Conservation (phyloP, 1,284 basidiomycete species). For the Cryptococcus sp. region DNA sequence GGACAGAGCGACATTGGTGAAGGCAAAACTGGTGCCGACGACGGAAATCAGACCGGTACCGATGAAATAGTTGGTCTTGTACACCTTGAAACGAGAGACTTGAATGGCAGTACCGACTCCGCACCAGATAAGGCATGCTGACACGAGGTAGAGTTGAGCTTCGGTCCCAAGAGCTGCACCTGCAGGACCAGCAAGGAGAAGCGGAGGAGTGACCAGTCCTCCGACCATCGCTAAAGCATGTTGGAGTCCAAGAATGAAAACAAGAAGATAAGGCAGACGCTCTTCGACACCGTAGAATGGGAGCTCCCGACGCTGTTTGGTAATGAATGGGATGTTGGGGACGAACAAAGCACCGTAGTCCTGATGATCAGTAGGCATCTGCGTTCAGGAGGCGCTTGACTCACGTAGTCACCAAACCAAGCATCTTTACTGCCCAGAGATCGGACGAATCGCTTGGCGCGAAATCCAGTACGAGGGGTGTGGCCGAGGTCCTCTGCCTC, state of each 20-base stretch:
- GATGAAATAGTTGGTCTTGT: conserved; percentile 24
- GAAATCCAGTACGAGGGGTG: conserved; percentile 8
- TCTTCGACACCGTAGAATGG: conserved; percentile 33
- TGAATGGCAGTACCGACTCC: conserved; percentile 29
- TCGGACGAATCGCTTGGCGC: conserved; percentile 4
- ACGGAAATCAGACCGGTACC: conserved; percentile 34
- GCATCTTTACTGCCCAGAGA: conserved; percentile 20
- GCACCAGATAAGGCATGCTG: conserved; percentile 32
- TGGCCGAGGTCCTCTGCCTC: conserved; percentile 12
- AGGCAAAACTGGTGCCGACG: conserved; percentile 24
- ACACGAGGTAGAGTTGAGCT: conserved; percentile 29
- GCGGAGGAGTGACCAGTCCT: conserved; percentile 29
- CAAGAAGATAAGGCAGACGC: conserved; percentile 25
- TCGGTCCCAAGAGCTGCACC: conserved; percentile 27
- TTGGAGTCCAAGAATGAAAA: conserved; percentile 32
- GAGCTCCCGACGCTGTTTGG: conserved; percentile 21
- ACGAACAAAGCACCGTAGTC: conserved; percentile 30
- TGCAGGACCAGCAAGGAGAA: conserved; percentile 24
- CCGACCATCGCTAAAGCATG: conserved; percentile 35
- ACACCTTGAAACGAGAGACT: conserved; percentile 19
- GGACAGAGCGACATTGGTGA: conserved; percentile 27
- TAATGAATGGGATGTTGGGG: conserved; percentile 28
- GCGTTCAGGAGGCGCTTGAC: background rate
- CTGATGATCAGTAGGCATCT: conserved; percentile 1
- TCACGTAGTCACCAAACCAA: conserved; percentile 33